Evolutionary conservation across 1,284 basidiomycete species (phyloP).

Genomic region (Naganishia albida): DNA sequence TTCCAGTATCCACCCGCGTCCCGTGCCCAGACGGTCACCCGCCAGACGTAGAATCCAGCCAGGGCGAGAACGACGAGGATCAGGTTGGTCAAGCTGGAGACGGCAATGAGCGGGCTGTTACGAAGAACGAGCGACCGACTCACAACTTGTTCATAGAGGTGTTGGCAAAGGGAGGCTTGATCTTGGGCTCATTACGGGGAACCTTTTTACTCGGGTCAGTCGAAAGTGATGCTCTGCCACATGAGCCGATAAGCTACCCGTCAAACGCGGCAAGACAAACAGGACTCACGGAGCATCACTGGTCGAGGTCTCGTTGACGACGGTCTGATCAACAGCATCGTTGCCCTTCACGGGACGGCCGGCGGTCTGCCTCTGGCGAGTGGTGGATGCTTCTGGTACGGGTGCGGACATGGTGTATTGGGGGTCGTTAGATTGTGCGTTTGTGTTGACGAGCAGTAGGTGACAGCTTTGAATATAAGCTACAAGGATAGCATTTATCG

Average conservation of each 20-base stretch:
- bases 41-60: constrained; percentile 50
- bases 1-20: constrained; percentile 54
- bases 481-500: too few relatives aligned
- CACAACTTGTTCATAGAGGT: constrained; percentile 52
- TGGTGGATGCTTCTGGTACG: constrained; percentile 5
- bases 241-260: too few relatives aligned
- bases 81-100: constrained; percentile 49
- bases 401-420: constrained; percentile 4
- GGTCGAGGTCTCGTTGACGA: constrained; percentile 19
- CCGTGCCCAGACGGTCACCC: constrained; percentile 49
- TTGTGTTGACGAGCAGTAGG: too few relatives aligned
- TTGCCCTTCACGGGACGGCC: too few relatives aligned
- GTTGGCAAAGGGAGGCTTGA: constrained; percentile 52
- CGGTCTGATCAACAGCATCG: too few relatives aligned
- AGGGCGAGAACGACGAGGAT: constrained; percentile 44
- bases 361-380: constrained; percentile 15
- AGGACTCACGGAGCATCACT: constrained; percentile 28
- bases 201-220: constrained; percentile 45
- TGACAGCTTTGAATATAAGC: too few relatives aligned
- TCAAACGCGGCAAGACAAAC: neutral
- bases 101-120: neutral
- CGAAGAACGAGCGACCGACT: constrained; percentile 32
- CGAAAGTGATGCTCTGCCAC: constrained; percentile 42
- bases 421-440: neutral
- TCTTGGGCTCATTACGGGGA: constrained; percentile 42